Base-by-base conservation (phyloP, 306 rosid genomes). In the Rosa multiflora region DNA sequence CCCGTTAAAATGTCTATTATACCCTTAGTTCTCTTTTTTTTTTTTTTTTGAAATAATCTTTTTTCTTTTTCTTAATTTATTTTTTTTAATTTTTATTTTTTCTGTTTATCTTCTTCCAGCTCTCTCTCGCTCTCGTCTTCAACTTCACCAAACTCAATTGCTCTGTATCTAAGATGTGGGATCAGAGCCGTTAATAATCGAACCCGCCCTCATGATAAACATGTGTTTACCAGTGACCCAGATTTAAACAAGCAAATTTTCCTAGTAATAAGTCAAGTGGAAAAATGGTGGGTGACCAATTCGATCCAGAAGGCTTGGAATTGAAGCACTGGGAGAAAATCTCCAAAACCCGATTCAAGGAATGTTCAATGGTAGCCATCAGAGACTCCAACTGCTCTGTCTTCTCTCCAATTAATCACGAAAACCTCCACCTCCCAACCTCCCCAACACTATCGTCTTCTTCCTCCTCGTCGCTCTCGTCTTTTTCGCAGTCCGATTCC, bases 371-470 rank as follows among this genome's bases (percentile, higher is more conserved):
- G 89, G 91, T 77, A 44, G 74, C 76, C 66, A 82, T 88, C 73
- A 78, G 78, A 56, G 86, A 83, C 63, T 75, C 73, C 26, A 40
- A 44, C 79, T 79, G 79, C 79, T 76, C 81, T 44, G 61, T 86
- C 48, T 88, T 88, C 69, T 89, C 91, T 74, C 91, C 91, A 52
- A 58, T 58, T 10, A 81, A 86, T 63, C 91, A 88, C 69, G 89
- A 88, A 73, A 88, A 86, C 68, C 87, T 88, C 11, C 82, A 52
- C 79, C 74, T 53, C 55, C 75, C 80, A 5, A 52, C 68, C 5
- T 76, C 89, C 2, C 69, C 81, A 3, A 73, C 55, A 1, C 68
- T 67, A 1, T 46, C 78, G 2, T 68, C 86, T 15, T 47, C 58
- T 12, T 61, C 74, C 4, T 76, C 88, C 1, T 86, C 87, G 0